Evolutionary conservation across 2,329 filamentous ascomycete genomes (phyloP).

Genomic region (Monosporascus sp.): DNA sequence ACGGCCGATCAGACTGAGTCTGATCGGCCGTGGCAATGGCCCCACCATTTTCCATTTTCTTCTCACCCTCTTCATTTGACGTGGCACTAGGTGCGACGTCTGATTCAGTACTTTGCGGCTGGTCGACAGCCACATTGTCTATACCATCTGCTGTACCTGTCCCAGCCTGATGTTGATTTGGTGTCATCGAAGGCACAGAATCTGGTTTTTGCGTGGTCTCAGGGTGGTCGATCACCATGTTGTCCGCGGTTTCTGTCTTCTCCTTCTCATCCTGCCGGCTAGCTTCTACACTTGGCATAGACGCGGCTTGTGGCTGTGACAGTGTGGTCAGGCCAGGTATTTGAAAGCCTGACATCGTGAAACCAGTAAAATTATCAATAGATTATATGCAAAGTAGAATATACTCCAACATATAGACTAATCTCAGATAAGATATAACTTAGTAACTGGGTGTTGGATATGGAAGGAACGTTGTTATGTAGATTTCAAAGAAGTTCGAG

Average conservation of each 20-base stretch:
- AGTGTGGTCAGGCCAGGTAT: conserved; percentile 25
- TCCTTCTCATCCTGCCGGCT: neutral
- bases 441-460: no score
- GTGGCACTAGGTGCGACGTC: neutral
- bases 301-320: conserved; percentile 4
- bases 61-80: neutral
- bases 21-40: conserved; percentile 9
- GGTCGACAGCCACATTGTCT: conserved; percentile 11
- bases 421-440: no score
- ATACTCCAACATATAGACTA: neutral
- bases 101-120: neutral
- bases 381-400: neutral
- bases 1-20: neutral
- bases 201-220: neutral
- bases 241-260: conserved; percentile 1
- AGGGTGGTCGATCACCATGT: conserved; percentile 11
- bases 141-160: neutral
- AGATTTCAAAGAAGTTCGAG: neutral
- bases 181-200: neutral
- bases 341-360: conserved; percentile 17
- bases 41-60: neutral
- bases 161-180: neutral
- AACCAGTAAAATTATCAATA: neutral
- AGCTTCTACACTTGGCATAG: neutral
- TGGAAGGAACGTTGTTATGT: no score